Base-by-base conservation (phyloP, 371 early-diverging fungal species). In the Furculomyces boomerangus region DNA sequence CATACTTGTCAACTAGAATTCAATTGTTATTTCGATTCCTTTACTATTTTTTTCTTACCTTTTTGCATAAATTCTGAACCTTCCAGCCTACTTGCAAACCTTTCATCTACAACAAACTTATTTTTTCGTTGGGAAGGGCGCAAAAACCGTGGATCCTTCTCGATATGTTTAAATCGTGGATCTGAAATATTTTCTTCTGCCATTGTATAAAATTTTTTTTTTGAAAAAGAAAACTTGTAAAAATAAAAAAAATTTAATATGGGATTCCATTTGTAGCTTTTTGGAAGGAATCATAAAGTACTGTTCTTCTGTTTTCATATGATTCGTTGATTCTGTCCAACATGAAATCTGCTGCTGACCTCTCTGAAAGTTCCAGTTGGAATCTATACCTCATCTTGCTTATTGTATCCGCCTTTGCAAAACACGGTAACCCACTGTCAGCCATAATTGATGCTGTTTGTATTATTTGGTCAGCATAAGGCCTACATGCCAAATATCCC, bases 341-440 rank as follows among this genome's bases (percentile, higher is more conserved):
- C 86, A 99, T 96, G 68, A 89, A 97, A 43, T 86, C 86, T 0
- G 96, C 97, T 0, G 98, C 98, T 8, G 78, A 78, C 25, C 88
- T 75, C 57, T 98, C 98, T 18, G 80, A 76, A 50, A 81, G 79
- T 25, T 98, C 93, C 3, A 87, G 68, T 62, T 89, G 90, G 79
- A 99, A 98, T 28, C 98, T 71, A 5, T 76, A 72, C 7, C 89
- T 73, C 55, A 99, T 76, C 28, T 91, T 89, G 41, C 75, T 76
- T 58, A 98, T 74, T 20, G 45, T 45, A 22, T 10, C 20, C 7
- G 24, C 45, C 5, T 7, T 20, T 24, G 45, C 45, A 76, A 97
- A 99, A 68, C 99, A 99, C 0, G 99, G 98, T 53, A 99, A 72
- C 0, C 95, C 94, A 3, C 97, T 93, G 35, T 93, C 90, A 10